Evolutionary conservation across 768 basidiomycete genomes (phyloP), one percentile per base, ranked within the genome.

Genomic region (Chalciporus pseudorubinellus): DNA sequence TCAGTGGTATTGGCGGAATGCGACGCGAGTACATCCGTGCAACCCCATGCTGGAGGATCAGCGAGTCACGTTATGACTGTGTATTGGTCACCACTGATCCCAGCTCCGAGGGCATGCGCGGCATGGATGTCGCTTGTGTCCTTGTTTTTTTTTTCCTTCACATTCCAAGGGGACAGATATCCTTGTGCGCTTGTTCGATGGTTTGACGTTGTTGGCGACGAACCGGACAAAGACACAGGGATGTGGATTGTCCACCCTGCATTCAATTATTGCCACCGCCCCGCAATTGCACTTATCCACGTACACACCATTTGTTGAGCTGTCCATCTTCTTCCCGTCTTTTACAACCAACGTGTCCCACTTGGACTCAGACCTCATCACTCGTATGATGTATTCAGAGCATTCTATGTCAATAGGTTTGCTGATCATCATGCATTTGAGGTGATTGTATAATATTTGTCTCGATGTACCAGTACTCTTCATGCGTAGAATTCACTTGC

Each of bases 271-370:
- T 6, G 55, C 54, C 19, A 19, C 36, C 10, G 44, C 46, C 44
- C 43, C 1, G 21, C 34, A 12, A 13, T 51, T 3, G 52, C 41
- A 31, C 52, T 69, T 4, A 59, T 70, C 18, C 63, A 68, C 31
- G 4, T 71, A 3, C 53, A 71, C 24, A 54, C 47, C 3, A 67
- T 74, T 26, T 45, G 63, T 21, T 61, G 66, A 3, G 64, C 55
- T 1, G 68, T 67, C 0, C 70, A 72, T 45, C 57, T 71, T 0
- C 52, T 69, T 42, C 56, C 53, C 3, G 51, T 66, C 33, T 65
- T 56, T 44, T 66, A 64, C 13, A 24, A 39, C 4, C 11, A 36
- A 1, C 48, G 41, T 3, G 16, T 36, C 41, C 6, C 22, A 16
- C 1, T 11, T 16, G 12, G 18, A 6, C 29, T 51, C 12, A 36